Conservation (phyloP, 2,329 filamentous ascomycete genomes). For the Cladosporium austrohemisphaericum region DNA sequence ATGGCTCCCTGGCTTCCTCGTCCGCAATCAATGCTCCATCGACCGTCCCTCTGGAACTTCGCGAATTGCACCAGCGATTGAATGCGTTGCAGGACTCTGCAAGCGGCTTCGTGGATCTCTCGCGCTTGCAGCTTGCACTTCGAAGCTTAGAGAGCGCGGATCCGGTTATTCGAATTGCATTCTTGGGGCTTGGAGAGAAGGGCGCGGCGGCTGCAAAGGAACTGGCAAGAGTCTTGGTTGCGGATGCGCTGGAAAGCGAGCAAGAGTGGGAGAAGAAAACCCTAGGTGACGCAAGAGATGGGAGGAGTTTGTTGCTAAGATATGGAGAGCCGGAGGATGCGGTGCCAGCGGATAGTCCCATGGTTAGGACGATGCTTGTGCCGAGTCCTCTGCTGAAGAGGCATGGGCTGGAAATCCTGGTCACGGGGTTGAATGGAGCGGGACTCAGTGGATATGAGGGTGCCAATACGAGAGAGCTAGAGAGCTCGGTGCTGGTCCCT, state of each 20-base stretch:
- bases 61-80: constrained; percentile 58
- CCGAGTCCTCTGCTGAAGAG: constrained; percentile 60
- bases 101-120: constrained; percentile 62
- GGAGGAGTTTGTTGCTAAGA: constrained; percentile 40
- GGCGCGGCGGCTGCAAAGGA: constrained; percentile 54
- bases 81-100: constrained; percentile 59
- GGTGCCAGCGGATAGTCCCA: constrained; percentile 44
- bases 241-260: constrained; percentile 43
- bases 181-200: constrained; percentile 36
- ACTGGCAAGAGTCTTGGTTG: constrained; percentile 60
- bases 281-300: constrained; percentile 31
- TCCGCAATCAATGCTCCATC: constrained; percentile 53
- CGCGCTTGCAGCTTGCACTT: constrained; percentile 67
- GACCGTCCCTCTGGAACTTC: constrained; percentile 50
- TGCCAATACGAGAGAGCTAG: constrained; percentile 38
- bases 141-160: constrained; percentile 56
- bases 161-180: constrained; percentile 54
- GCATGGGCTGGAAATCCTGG: constrained; percentile 61
- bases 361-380: constrained; percentile 60
- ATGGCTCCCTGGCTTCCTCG: constrained; percentile 45
- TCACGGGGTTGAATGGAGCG: constrained; percentile 50
- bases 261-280: constrained; percentile 44
- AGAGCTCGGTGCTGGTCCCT: constrained; percentile 71
- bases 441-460: constrained; percentile 29
- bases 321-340: constrained; percentile 52